phyloP scores from a whole-genome alignment of 805 yeast species.

The Saccharomycopsis javanensis region DNA sequence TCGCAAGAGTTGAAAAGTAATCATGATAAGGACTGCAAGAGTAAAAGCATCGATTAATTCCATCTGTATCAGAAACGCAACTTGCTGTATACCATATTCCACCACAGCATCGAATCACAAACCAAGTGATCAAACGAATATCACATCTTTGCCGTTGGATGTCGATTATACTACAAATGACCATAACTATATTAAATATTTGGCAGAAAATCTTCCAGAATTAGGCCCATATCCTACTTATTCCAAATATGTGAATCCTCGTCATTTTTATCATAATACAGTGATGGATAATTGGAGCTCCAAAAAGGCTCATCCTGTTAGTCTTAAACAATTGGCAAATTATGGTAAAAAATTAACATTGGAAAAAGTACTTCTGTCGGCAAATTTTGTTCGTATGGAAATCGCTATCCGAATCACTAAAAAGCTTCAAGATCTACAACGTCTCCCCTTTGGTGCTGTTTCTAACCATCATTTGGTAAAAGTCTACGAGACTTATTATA shows the following conservation, averaged over 20 bases:
- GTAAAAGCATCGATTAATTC: background rate
- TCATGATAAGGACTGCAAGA: background rate
- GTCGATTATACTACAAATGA: constrained; percentile 18
- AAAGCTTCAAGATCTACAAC: constrained; percentile 69
- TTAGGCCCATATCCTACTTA: constrained; percentile 31
- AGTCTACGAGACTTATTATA: constrained; percentile 82
- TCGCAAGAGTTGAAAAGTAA: background rate
- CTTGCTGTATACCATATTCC: background rate
- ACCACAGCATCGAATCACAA: background rate
- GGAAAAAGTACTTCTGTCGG: constrained; percentile 71
- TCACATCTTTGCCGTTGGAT: constrained; percentile 12
- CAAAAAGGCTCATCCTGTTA: constrained; percentile 77
- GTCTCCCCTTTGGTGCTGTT: constrained; percentile 72
- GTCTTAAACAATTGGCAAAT: constrained; percentile 81
- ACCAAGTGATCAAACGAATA: background rate
- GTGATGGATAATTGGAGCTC: constrained; percentile 53
- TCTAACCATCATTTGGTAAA: constrained; percentile 79
- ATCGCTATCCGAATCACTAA: constrained; percentile 77
- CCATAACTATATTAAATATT: constrained; percentile 14
- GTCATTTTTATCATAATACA: constrained; percentile 81
- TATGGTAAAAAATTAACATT: constrained; percentile 72
- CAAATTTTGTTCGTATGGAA: constrained; percentile 81
- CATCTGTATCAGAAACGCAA: background rate
- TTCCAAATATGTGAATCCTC: constrained; percentile 43
- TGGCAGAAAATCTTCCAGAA: constrained; percentile 18